A percentile compares a stretch with the other conserved stretches of the same genome.
Evolutionary conservation across 2,329 filamentous ascomycete species (phyloP).

Genomic region (Capronia epimyces): DNA sequence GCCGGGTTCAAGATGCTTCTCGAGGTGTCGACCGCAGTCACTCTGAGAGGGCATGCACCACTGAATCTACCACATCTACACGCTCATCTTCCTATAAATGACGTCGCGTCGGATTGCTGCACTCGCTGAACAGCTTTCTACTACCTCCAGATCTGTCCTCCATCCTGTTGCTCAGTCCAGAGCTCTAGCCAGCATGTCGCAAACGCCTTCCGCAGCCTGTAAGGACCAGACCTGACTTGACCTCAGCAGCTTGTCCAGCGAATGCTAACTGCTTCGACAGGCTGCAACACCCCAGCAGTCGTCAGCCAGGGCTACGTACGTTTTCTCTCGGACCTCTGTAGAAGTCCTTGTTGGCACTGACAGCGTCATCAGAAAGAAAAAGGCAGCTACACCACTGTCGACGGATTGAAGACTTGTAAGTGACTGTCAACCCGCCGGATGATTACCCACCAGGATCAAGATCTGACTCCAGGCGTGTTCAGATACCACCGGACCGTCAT

Average conservation of each 20-base stretch:
- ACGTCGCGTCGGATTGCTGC: constrained; percentile 19
- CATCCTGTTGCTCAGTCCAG: background rate
- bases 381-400: constrained; percentile 54
- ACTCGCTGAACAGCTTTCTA: constrained; percentile 16
- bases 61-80: too few relatives aligned
- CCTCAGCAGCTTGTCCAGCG: background rate
- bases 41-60: background rate
- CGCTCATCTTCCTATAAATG: constrained; percentile 7
- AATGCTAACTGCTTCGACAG: background rate
- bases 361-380: constrained; percentile 35
- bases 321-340: background rate
- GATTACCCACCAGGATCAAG: constrained; percentile 5
- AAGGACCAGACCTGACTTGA: background rate
- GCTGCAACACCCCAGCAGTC: constrained; percentile 24
- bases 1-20: constrained; percentile 35
- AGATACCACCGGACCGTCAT: constrained; percentile 54
- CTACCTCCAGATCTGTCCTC: constrained; percentile 8
- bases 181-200: constrained; percentile 22
- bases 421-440: constrained; percentile 5
- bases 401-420: constrained; percentile 58
- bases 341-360: background rate
- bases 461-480: constrained; percentile 2
- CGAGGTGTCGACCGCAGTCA: too few relatives aligned
- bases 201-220: constrained; percentile 20
- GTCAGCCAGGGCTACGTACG: constrained; percentile 19